These are phyloP conservation scores for Xylariaceae sp. DNA, from an alignment of 2,329 filamentous ascomycete species.

Conservation along the genomic window DNA sequence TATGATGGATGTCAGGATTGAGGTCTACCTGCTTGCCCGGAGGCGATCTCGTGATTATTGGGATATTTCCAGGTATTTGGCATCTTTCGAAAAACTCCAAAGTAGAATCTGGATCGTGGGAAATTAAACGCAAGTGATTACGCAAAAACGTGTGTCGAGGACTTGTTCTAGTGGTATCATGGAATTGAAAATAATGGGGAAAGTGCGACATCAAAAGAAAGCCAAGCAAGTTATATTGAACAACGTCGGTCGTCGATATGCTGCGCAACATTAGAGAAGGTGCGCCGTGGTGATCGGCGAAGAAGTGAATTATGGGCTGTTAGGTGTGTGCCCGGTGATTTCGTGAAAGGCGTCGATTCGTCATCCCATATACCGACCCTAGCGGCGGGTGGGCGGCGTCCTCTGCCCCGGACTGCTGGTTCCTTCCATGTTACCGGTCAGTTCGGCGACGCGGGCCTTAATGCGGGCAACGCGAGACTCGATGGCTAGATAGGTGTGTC, in stretches of 20 bases:
- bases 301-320: slow-evolving; percentile 1
- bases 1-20: no score
- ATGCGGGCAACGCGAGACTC: slow-evolving; percentile 95
- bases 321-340: neutral
- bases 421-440: slow-evolving; percentile 79
- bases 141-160: slow-evolving; percentile 14
- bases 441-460: slow-evolving; percentile 91
- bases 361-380: slow-evolving; percentile 25
- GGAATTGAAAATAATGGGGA: slow-evolving; percentile 13
- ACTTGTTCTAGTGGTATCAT: slow-evolving; percentile 32
- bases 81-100: slow-evolving; percentile 1
- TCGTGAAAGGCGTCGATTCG: slow-evolving; percentile 15
- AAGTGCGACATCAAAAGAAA: slow-evolving; percentile 12
- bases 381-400: slow-evolving; percentile 32
- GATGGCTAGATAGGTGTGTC: slow-evolving; percentile 72
- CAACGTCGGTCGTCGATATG: slow-evolving; percentile 2
- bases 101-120: neutral
- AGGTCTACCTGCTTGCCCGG: no score
- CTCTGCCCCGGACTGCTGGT: slow-evolving; percentile 29
- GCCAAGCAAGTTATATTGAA: slow-evolving; percentile 18
- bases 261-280: slow-evolving; percentile 6
- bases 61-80: neutral
- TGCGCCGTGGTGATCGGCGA: no score
- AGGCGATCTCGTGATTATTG: no score
- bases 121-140: slow-evolving; percentile 18